Evolutionary conservation across 1,284 basidiomycete genomes (phyloP), one percentile per base, ranked within the genome.

Genomic region (Trichosporon inkin): DNA sequence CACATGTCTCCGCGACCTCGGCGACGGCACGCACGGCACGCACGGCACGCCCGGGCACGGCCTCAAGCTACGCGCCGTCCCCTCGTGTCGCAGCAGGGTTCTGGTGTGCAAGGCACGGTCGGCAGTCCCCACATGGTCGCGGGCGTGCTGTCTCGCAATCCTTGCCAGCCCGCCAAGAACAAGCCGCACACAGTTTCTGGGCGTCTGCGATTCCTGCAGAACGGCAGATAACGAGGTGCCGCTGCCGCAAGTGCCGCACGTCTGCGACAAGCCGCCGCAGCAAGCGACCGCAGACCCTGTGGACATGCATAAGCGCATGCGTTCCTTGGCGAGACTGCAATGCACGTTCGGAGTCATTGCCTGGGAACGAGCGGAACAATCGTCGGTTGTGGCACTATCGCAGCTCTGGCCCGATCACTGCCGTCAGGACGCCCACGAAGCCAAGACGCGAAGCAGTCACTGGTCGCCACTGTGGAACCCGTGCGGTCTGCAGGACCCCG

Each of bases 311-410:
- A 35, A 37, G 39, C 49, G 4, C 19, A n/a, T 8, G 51, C 51
- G 14, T 39, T 49, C 28, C 41, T 37, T 19, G 40, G 24, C 10
- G 39, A 22, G 5, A 44, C 40, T 11, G 54, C 11, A 44, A 66
- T 47, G 20, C 22, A 49, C 22, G 20, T 32, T 22, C 28, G 28
- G 28, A 32, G 28, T 8, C 28, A 8, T 32, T 5, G 28, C 28
- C 28, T 32, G 28, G 28, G 28, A 32, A 32, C 28, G 28, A 32
- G 28, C 28, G 28, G 28, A 32, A 32, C 5, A 5, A 4, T 32
- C 28, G 28, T 32, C 28, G 28, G 28, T 32, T 32, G 28, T 32
- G 28, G 28, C 28, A 32, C 28, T 4, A 32, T 32, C 8, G 28
- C 28, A 16, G 24, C 14, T 13, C 22, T 32, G 44, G 44, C 16